phyloP scores from a whole-genome alignment of 1,139 yeast genomes.

The Pichia kudriavzevii region DNA sequence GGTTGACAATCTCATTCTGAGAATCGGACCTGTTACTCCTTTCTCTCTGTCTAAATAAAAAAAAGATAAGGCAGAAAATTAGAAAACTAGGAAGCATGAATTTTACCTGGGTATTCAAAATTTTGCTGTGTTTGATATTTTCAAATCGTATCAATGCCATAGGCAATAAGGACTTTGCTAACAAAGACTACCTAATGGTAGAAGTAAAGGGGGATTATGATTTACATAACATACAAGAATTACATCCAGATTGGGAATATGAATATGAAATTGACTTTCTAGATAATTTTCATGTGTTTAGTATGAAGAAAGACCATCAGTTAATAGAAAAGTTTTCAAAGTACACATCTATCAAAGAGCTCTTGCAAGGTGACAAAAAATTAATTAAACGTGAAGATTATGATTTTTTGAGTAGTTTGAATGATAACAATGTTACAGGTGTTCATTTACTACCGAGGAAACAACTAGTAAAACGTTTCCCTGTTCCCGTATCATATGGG shows the following conservation, averaged over 20 bases:
- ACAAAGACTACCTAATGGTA: slow-evolving; percentile 47
- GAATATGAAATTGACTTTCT: slow-evolving; percentile 57
- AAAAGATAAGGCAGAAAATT: no score
- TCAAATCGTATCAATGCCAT: not conserved
- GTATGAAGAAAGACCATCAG: slow-evolving; percentile 33
- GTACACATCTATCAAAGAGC: slow-evolving; percentile 11
- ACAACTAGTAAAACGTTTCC: slow-evolving; percentile 39
- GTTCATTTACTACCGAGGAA: slow-evolving; percentile 47
- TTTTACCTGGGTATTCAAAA: slow-evolving; percentile 1
- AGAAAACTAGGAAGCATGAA: not conserved
- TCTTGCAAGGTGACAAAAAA: slow-evolving; percentile 19
- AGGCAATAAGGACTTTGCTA: slow-evolving; percentile 32
- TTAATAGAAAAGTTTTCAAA: slow-evolving; percentile 29
- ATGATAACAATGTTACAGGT: slow-evolving; percentile 31
- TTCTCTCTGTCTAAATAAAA: no score
- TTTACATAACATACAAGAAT: slow-evolving; percentile 25
- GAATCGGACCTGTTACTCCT: no score
- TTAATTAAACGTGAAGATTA: slow-evolving; percentile 23
- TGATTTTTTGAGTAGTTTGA: slow-evolving; percentile 22
- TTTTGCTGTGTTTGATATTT: slow-evolving; percentile 1
- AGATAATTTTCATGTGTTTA: slow-evolving; percentile 56
- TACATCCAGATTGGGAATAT: slow-evolving; percentile 39
- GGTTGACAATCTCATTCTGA: no score
- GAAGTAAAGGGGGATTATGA: slow-evolving; percentile 33
- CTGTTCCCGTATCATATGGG: slow-evolving; percentile 27